A percentile compares a stretch with the other conserved stretches of the same genome.
Evolutionary conservation across 2,329 filamentous ascomycete genomes (phyloP).

Genomic region (Pleomassaria siparia): DNA sequence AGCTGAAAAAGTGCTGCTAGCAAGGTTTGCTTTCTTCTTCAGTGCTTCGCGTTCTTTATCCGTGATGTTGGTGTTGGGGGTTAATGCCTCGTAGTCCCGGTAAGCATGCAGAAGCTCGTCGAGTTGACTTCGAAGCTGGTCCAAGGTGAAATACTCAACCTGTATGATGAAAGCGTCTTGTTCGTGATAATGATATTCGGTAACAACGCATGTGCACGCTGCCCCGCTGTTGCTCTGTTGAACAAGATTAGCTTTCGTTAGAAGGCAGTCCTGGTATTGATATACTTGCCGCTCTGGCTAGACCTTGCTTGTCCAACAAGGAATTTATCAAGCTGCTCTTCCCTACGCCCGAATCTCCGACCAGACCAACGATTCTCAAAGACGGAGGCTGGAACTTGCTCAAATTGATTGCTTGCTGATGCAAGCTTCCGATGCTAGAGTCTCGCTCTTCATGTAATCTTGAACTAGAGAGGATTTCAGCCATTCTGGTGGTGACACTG

Average conservation of each 20-base stretch:
- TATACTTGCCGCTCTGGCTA: constrained; percentile 50
- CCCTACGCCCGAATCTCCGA: constrained; percentile 54
- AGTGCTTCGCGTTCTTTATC: constrained; percentile 10
- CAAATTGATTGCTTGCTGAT: constrained; percentile 36
- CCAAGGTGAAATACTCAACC: constrained; percentile 22
- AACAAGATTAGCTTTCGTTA: constrained; percentile 9
- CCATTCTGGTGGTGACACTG: constrained; percentile 32
- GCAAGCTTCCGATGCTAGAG: constrained; percentile 44
- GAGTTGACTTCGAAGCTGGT: constrained; percentile 35
- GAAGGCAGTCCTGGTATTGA: constrained; percentile 6
- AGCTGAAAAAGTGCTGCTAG: constrained; percentile 18
- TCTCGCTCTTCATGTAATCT: constrained; percentile 40
- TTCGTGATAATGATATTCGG: constrained; percentile 49
- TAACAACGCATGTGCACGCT: constrained; percentile 54
- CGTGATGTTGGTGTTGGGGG: constrained; percentile 13
- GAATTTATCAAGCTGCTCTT: constrained; percentile 56
- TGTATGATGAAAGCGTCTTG: constrained; percentile 34
- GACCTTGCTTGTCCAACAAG: constrained; percentile 44
- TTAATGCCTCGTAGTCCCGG: constrained; percentile 36
- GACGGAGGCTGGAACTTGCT: constrained; percentile 43
- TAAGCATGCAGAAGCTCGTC: constrained; percentile 42
- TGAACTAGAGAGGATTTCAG: constrained; percentile 38
- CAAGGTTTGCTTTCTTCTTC: constrained; percentile 37
- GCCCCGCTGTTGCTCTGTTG: constrained; percentile 47
- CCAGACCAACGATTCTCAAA: constrained; percentile 49